A percentile compares a stretch with the other conserved stretches of the same genome.
These are phyloP conservation scores for Penicillium pulvis DNA, from an alignment of 495 filamentous ascomycete genomes.

Conservation along the genomic window DNA sequence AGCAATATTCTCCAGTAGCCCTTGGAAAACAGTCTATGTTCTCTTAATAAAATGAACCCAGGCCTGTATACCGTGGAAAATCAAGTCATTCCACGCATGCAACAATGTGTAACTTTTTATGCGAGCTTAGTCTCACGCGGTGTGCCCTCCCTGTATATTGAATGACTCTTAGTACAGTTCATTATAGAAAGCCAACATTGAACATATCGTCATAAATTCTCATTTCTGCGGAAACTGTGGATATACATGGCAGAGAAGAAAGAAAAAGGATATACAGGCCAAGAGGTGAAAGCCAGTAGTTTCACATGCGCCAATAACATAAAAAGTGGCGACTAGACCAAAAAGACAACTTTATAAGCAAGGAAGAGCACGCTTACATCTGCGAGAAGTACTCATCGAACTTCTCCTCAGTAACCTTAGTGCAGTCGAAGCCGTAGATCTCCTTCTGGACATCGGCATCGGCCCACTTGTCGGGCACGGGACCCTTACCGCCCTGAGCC, in stretches of 20 bases:
- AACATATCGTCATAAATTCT: slow-evolving; percentile 7
- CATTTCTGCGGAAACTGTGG: slow-evolving; percentile 5
- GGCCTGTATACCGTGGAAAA: background rate
- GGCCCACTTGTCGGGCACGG: slow-evolving; percentile 78
- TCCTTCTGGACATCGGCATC: slow-evolving; percentile 75
- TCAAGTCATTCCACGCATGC: background rate
- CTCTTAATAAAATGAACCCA: too few relatives aligned
- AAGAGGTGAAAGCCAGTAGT: slow-evolving; percentile 5
- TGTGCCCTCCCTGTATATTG: background rate
- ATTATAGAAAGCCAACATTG: background rate
- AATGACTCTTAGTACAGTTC: slow-evolving; percentile 1
- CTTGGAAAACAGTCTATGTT: too few relatives aligned
- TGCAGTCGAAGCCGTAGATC: slow-evolving; percentile 73
- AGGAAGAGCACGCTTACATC: slow-evolving; percentile 28
- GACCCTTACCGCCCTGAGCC: slow-evolving; percentile 55
- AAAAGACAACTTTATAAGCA: slow-evolving; percentile 5
- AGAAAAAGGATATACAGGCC: slow-evolving; percentile 7
- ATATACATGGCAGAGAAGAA: slow-evolving; percentile 12
- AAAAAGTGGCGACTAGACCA: background rate
- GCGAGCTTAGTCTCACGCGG: background rate
- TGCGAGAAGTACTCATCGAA: slow-evolving; percentile 62
- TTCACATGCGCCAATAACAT: slow-evolving; percentile 3
- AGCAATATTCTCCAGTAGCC: too few relatives aligned
- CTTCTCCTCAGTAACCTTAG: slow-evolving; percentile 58
- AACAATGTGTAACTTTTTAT: background rate